phyloP scores from a whole-genome alignment of 768 basidiomycete genomes.

The Daedaleopsis nitida region DNA sequence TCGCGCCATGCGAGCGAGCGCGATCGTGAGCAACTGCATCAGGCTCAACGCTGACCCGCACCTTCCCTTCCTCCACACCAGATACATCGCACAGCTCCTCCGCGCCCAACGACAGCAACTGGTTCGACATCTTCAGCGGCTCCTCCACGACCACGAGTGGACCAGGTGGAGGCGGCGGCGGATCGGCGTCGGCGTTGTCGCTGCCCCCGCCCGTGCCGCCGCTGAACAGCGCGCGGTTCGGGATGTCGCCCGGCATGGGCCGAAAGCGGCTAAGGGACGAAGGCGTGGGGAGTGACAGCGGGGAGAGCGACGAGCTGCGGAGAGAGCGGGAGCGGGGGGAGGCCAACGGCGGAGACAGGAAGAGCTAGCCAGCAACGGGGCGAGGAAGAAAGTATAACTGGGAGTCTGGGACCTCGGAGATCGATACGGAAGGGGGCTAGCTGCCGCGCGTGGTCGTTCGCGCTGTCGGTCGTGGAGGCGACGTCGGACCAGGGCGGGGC shows the following conservation, averaged over 20 bases:
- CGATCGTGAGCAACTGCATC: not conserved
- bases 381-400: not conserved
- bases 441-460: not conserved
- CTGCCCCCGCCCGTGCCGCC: constrained; percentile 19
- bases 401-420: too few species aligned
- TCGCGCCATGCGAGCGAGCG: not conserved
- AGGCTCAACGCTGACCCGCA: not conserved
- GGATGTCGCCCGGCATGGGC: constrained; percentile 13
- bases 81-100: constrained; percentile 14
- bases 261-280: constrained; percentile 24
- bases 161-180: not conserved
- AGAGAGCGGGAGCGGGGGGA: constrained; percentile 1
- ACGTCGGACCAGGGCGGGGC: not conserved
- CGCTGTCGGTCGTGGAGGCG: not conserved
- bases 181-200: not conserved
- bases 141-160: not conserved
- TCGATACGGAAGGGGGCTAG: not conserved
- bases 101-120: constrained; percentile 9
- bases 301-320: constrained; percentile 12
- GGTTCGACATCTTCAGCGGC: constrained; percentile 25
- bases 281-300: constrained; percentile 12
- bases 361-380: constrained; percentile 4
- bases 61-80: not conserved
- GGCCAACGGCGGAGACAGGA: constrained; percentile 5
- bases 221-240: constrained; percentile 20